Percentiles rank a stretch among this genome's conserved stretches.
Conservation (phyloP, 2,329 filamentous ascomycete genomes). For the Phyllosticta capitalensis region DNA sequence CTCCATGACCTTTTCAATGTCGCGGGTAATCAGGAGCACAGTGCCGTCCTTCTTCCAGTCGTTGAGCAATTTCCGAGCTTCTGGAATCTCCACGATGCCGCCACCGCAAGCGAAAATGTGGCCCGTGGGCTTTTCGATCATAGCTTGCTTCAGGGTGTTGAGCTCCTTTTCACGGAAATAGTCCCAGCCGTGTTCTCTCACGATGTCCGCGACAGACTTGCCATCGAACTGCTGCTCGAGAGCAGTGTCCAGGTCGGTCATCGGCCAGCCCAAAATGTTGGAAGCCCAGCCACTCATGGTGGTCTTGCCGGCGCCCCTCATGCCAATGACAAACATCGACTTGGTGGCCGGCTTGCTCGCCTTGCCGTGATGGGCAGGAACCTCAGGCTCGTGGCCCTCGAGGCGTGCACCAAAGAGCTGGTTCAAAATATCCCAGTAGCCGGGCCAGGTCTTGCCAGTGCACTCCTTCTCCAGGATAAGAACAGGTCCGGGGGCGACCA, state of each 20-base stretch:
- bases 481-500: constrained; percentile 60
- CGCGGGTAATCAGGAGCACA: constrained; percentile 77
- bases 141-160: constrained; percentile 59
- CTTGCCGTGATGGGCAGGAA: constrained; percentile 28
- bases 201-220: constrained; percentile 76
- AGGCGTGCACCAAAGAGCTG: constrained; percentile 67
- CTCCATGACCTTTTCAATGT: constrained; percentile 79
- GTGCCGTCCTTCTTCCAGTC: constrained; percentile 66
- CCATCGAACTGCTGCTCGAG: constrained; percentile 62
- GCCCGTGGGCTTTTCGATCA: constrained; percentile 63
- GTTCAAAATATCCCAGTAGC: constrained; percentile 90
- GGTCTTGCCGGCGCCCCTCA: constrained; percentile 95
- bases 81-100: constrained; percentile 78
- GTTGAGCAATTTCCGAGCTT: constrained; percentile 65
- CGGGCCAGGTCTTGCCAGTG: constrained; percentile 95
- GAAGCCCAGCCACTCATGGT: constrained; percentile 84
- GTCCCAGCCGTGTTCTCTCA: constrained; percentile 73
- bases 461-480: constrained; percentile 85
- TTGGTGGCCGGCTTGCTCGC: constrained; percentile 31
- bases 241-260: constrained; percentile 81
- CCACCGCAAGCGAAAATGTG: constrained; percentile 90
- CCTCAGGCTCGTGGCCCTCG: constrained; percentile 59
- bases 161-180: constrained; percentile 76
- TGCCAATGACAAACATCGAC: constrained; percentile 90
- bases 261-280: constrained; percentile 61